phyloP scores from a whole-genome alignment of 2,329 filamentous ascomycete species.

The Penicillium sp. region DNA sequence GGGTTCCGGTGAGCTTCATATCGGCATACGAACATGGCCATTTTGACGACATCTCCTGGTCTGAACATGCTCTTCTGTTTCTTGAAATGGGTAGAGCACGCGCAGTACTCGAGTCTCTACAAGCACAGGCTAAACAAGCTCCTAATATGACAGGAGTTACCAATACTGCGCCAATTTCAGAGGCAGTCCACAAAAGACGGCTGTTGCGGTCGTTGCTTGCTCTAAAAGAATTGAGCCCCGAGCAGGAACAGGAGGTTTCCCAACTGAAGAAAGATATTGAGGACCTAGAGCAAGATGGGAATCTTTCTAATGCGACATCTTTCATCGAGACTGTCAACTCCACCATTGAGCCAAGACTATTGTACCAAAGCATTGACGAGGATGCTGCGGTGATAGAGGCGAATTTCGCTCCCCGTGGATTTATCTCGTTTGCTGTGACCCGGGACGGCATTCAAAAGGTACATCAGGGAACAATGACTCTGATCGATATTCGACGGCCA shows the following conservation, averaged over 20 bases:
- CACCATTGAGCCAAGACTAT: constrained; percentile 9
- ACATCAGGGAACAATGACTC: constrained; percentile 9
- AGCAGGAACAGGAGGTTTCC: constrained; percentile 16
- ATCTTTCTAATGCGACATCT: constrained; percentile 18
- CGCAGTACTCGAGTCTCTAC: constrained; percentile 25
- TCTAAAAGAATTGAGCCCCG: constrained; percentile 8
- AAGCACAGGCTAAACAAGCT: constrained; percentile 10
- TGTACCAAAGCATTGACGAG: constrained; percentile 21
- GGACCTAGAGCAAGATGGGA: constrained; percentile 12
- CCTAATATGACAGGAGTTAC: neutral
- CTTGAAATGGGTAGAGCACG: constrained; percentile 26
- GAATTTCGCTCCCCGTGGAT: constrained; percentile 20
- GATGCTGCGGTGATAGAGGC: constrained; percentile 27
- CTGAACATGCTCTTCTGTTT: constrained; percentile 28
- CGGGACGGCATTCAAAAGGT: constrained; percentile 21
- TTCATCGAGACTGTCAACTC: constrained; percentile 26
- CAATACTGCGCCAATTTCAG: constrained; percentile 7
- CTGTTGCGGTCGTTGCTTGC: constrained; percentile 16
- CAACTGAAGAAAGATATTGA: constrained; percentile 18
- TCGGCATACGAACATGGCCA: constrained; percentile 20
- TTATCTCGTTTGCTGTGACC: constrained; percentile 25
- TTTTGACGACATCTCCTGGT: constrained; percentile 20
- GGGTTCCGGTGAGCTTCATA: constrained; percentile 8
- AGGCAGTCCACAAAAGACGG: constrained; percentile 20
- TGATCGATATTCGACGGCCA: constrained; percentile 20